Evolutionary conservation across 768 basidiomycete genomes (phyloP), one percentile per base, ranked within the genome.

Genomic region (Coprinopsis sp.): DNA sequence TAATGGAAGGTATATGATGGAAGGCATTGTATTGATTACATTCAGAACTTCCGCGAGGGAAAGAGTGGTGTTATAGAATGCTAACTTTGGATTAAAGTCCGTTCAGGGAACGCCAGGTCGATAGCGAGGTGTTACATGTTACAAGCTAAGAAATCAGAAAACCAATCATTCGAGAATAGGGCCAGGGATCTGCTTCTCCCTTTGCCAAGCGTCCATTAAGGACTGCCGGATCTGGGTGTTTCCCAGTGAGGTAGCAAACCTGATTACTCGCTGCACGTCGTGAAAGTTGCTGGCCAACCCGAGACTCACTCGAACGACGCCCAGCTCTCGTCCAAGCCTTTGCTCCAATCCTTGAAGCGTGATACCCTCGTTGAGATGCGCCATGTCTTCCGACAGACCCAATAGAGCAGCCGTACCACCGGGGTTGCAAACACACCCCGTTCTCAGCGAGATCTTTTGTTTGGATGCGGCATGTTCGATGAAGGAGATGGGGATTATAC

Each of bases 381-480:
- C 66, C 87, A 89, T 90, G 47, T 81, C 72, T 16, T 74, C 69
- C 48, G 80, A 66, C 24, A 89, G 74, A 0, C 81, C 82, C 4
- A 90, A 72, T 13, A 91, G 65, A 4, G 84, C 77, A 1, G 86
- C 80, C 0, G 87, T 85, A 14, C 81, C 89, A 8, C 90, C 90
- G 13, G 89, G 87, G 53, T 91, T 92, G 59, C 90, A 92, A 79
- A 91, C 83, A 61, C 89, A 92, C 0, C 89, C 89, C 2, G 88
- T 87, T 33, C 89, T 81, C 25, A 91, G 64, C 14, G 87, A 89
- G 47, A 91, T 82, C 41, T 73, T 77, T 52, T 76, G 72, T 43
- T 64, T 69, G 14, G 81, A 72, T 12, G 87, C 86, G 1, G 82
- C 73, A 54, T 82, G 70, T 57, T 87, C 86, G 55, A 90, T 72